Conservation (phyloP, 768 basidiomycete species). For the Gloeopeniophorella convolvens region DNA sequence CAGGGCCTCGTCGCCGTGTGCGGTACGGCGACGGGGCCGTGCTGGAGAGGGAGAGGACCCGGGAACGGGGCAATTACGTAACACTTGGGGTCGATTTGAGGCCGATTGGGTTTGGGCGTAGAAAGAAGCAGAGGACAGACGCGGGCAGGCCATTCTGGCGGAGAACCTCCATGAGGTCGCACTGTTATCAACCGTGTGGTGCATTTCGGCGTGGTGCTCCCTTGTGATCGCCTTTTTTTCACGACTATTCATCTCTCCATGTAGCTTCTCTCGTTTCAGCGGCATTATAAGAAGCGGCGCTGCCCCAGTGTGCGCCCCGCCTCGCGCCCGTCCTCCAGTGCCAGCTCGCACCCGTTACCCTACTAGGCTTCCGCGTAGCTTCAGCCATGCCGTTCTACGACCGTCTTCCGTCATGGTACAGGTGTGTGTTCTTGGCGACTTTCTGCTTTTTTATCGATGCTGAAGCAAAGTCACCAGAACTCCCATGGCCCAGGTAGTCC, state of each 20-base stretch:
- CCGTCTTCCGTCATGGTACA: constrained; percentile 18
- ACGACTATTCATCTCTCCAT: neutral
- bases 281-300: neutral
- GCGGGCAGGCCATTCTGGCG: no score
- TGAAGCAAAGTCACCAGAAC: neutral
- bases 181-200: neutral
- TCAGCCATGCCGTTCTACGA: neutral
- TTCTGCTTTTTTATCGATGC: neutral
- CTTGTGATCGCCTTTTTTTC: neutral
- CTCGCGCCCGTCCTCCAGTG: neutral
- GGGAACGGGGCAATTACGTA: no score
- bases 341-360: neutral
- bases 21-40: no score
- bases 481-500: constrained; percentile 19
- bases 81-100: no score
- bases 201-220: neutral
- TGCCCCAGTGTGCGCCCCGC: neutral
- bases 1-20: no score
- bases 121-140: no score
- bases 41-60: no score
- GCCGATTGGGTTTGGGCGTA: no score
- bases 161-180: constrained; percentile 3
- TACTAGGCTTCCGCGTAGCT: neutral
- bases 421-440: constrained; percentile 2
- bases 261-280: neutral